phyloP scores from a whole-genome alignment of 2,329 filamentous ascomycete genomes.

The Didymella glomerata region DNA sequence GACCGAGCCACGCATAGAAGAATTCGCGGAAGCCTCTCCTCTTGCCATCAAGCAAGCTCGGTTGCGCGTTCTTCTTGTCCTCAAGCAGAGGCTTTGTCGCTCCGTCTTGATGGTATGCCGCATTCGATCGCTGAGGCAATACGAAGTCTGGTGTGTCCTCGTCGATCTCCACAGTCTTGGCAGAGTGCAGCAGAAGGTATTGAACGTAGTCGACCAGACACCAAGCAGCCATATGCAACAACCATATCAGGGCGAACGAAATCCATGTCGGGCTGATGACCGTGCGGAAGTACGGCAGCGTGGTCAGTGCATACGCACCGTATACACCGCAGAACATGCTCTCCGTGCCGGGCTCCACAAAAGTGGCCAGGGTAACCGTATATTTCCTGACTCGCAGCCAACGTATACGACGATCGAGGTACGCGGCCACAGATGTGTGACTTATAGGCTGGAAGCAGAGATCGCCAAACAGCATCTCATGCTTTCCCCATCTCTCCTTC shows the following conservation, averaged over 20 bases:
- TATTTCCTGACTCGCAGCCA: conserved; percentile 96
- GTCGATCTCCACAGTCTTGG: conserved; percentile 74
- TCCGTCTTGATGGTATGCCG: conserved; percentile 44
- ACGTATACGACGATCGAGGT: conserved; percentile 80
- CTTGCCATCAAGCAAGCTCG: conserved; percentile 45
- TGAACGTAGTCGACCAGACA: conserved; percentile 76
- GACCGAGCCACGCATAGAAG: conserved; percentile 82
- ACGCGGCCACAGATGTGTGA: conserved; percentile 78
- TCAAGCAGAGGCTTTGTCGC: conserved; percentile 36
- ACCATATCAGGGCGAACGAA: conserved; percentile 72
- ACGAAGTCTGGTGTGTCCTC: conserved; percentile 79
- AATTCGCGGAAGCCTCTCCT: conserved; percentile 72
- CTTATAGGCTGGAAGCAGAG: conserved; percentile 89
- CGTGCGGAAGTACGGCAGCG: conserved; percentile 70
- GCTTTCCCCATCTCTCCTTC: conserved; percentile 69
- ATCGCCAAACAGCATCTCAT: conserved; percentile 84
- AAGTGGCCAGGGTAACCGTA: conserved; percentile 85
- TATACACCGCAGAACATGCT: conserved; percentile 84
- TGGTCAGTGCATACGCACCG: conserved; percentile 80
- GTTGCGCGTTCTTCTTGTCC: conserved; percentile 19
- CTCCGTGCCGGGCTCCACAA: conserved; percentile 93
- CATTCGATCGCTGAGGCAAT: conserved; percentile 50
- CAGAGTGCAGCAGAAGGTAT: conserved; percentile 78
- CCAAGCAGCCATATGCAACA: conserved; percentile 73
- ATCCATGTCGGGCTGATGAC: conserved; percentile 71